A percentile compares a stretch with the other conserved stretches of the same genome.
Conservation (phyloP, 2,329 filamentous ascomycete species). For the Pezicula radicicola region DNA sequence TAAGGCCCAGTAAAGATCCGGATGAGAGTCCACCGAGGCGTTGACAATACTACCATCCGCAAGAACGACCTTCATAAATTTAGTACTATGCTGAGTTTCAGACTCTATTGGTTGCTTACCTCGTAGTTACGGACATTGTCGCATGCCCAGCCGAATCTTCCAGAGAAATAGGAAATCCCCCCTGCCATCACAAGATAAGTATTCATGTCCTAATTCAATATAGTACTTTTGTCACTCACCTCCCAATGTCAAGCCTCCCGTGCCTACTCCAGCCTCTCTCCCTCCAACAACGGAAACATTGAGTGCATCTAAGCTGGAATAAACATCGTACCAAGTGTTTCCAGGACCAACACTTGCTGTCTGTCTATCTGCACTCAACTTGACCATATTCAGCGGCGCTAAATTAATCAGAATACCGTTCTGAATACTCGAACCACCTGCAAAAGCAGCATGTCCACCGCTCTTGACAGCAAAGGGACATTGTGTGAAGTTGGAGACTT, state of each 20-base stretch:
- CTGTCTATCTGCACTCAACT: slow-evolving; percentile 22
- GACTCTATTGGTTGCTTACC: not conserved
- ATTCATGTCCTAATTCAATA: not conserved
- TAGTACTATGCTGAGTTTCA: too few species aligned
- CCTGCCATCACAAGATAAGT: not conserved
- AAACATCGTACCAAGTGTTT: slow-evolving; percentile 35
- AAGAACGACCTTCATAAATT: slow-evolving; percentile 21
- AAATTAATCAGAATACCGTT: slow-evolving; percentile 48
- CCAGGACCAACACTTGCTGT: slow-evolving; percentile 32
- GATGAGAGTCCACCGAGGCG: slow-evolving; percentile 12
- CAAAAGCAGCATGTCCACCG: slow-evolving; percentile 21
- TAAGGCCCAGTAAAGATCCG: slow-evolving; percentile 31
- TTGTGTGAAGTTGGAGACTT: slow-evolving; percentile 8
- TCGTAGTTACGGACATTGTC: slow-evolving; percentile 12
- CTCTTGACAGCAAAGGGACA: slow-evolving; percentile 19
- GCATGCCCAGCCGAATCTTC: slow-evolving; percentile 10
- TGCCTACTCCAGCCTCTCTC: slow-evolving; percentile 21
- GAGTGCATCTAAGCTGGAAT: slow-evolving; percentile 27
- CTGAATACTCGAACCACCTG: slow-evolving; percentile 49
- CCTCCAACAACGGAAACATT: slow-evolving; percentile 32
- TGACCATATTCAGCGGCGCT: slow-evolving; percentile 20
- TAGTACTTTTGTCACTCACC: slow-evolving; percentile 12
- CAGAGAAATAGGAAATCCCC: slow-evolving; percentile 12
- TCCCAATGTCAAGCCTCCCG: slow-evolving; percentile 16
- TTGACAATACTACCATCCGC: slow-evolving; percentile 21